Evolutionary conservation across 192 early-diverging fungal genomes (phyloP), one percentile per base, ranked within the genome.

Genomic region (Entomortierella lignicola): DNA sequence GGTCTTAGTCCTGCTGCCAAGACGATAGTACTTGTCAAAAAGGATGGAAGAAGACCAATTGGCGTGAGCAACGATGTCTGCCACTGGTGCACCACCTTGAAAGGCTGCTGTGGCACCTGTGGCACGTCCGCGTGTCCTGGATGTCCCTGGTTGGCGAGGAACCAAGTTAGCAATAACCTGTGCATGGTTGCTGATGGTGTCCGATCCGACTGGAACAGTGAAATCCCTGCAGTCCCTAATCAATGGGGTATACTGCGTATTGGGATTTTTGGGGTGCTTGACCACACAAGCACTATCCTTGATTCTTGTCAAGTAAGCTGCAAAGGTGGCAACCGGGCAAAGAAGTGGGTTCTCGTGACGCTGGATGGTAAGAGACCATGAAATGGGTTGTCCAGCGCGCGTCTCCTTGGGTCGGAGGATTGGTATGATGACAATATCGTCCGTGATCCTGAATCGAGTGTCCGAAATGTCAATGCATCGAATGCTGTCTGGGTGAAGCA

Each of bases 11-110:
- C 25, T 47, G 12, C 29, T 11, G 2, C n/a, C 37, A 47, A 64
- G 15, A 5, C 62, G 32, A 41, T 64, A 64, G 32, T 25, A 64
- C 21, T 15, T 53, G 62, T 64, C 51, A 25, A 64, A 54, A 1
- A 64, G 15, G 34, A 64, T 23, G 17, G 51, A 54, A 4, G 62
- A 64, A 8, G 62, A 64, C 62, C 62, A 64, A 12, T 64, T 51
- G 42, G 48, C 62, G 6, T 64, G 50, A 0, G 21, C 50, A 25
- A 54, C 62, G 7, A 64, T 51, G 11, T 64, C 62, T 8, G n/a
- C 62, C 2, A 64, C 51, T 2, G 34, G 2, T 0, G 62, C 51
- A 2, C 62, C 62, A 11, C 20, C 34, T 30, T 64, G 27, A 32
- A 64, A 52, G 8, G 50, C 51, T 2, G 2, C 60, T 32, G 60